Evolutionary conservation across 768 basidiomycete species (phyloP), one percentile per base, ranked within the genome.

Genomic region (Rhodosporidiobolus sp.): DNA sequence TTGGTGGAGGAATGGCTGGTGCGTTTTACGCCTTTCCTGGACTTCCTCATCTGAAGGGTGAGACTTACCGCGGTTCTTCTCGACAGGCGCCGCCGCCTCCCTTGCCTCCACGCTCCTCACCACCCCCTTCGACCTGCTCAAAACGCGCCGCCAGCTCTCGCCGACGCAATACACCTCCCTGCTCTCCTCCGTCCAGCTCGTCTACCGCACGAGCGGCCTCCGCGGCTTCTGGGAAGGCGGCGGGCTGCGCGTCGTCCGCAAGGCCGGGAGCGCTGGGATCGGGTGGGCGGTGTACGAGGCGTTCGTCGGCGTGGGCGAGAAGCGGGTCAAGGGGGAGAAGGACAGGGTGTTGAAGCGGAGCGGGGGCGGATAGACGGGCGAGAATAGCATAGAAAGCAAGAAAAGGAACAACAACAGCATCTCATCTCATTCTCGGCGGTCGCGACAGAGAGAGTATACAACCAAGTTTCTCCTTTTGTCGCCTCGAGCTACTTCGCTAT

Each of bases 71-170:
- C 26, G 1, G 10, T 34, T 22, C 8, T 35, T 54, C 20, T 28
- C 22, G 38, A 6, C 61, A 70, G 75, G 76, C 53, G 72, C 76
- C 2, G 56, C 70, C 1, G 76, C 76, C 4, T 77, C 76, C 0
- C 70, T 74, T 49, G 61, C 65, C 38, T 74, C 73, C 17, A 77
- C 76, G 4, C 67, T 77, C 49, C 60, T 77, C 24, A 77, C 76
- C 3, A 77, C 76, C 24, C 76, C 76, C 10, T 77, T 77, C 61
- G 76, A 77, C 65, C 70, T 77, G 26, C 34, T 77, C 52, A 77
- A 77, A 43, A 77, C 76, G 9, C 76, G 76, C 12, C 53, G 72
- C 0, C 76, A 77, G 45, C 49, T 77, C 48, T 65, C 60, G 1
- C 76, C 76, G 0, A 24, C 28, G 12, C 22, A 59, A 1, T 77